Evolutionary conservation across 306 rosid species (phyloP), one percentile per base, ranked within the genome.

Genomic region (Cicer chorassanicum): DNA sequence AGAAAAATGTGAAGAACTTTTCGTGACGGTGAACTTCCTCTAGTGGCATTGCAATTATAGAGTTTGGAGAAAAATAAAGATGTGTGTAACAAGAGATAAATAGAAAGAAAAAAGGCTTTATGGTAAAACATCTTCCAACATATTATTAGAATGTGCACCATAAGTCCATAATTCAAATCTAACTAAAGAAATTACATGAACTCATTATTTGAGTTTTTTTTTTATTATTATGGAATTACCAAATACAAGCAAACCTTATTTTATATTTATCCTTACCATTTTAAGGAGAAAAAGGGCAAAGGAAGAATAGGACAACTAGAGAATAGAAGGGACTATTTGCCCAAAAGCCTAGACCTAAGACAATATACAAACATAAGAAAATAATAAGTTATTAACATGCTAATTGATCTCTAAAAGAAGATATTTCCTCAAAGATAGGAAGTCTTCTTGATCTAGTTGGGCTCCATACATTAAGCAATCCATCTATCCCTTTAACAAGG

Each of bases 401-500:
- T 45, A 91, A 77, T 69, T 91, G 97, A 82, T 88, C 88, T 77
- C 96, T 84, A 71, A 89, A 80, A 5, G 97, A 75, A 68, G 96
- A 87, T 11, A 93, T 93, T 83, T 93, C 92, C 49, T 91, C 97
- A 85, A 93, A 93, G 65, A 93, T 89, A 1, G 98, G 97, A 54
- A 93, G 94, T 78, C 97, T 87, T 80, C 82, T 89, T 48, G 96
- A 70, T 75, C 93, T 86, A 67, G 76, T 77, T 14, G 91, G 86
- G 9, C 84, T 71, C 92, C 94, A 82, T 38, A 65, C 77, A 77
- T 81, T 76, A 75, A 88, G 46, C 54, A 88, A 70, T 3, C 87
- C 91, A 63, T 91, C 98, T 14, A 91, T 88, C 54, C 91, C 97
- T 78, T 88, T 87, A 0, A 88, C 61, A 40, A 86, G 76, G 19